Percentiles rank a stretch among this genome's conserved stretches.
phyloP scores from a whole-genome alignment of 83 land plant species.

The Thuja plicata region DNA sequence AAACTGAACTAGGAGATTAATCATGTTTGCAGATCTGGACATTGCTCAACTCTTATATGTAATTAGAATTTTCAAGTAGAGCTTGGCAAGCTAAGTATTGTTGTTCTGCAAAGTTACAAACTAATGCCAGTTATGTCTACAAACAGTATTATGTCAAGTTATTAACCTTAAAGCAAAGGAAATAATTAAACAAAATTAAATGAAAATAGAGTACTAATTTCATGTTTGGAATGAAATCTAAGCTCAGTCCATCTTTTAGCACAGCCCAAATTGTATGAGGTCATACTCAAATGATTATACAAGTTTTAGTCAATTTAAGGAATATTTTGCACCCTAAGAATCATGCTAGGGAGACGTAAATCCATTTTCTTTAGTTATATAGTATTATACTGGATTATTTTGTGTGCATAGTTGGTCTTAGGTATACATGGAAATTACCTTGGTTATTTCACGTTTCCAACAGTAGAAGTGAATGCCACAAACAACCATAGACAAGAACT shows the following conservation, averaged over 20 bases:
- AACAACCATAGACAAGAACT: background rate
- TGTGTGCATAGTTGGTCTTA: background rate
- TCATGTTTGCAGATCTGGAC: background rate
- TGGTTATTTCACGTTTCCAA: background rate
- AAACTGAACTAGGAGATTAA: background rate
- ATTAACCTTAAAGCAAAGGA: no score
- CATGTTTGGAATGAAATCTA: no score
- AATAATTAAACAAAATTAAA: no score
- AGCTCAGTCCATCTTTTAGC: no score
- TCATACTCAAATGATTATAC: background rate
- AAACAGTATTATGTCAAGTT: no score
- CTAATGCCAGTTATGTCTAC: background rate
- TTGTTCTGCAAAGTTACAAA: no score
- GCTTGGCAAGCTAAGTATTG: background rate
- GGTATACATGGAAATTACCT: background rate
- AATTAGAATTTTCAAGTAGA: background rate
- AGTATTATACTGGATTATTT: background rate
- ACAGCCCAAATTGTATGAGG: no score
- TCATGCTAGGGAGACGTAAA: background rate
- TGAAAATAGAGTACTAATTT: no score
- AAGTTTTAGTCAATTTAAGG: background rate
- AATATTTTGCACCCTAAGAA: background rate
- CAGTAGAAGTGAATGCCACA: background rate
- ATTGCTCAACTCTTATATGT: background rate
- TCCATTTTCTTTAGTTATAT: background rate